These are phyloP conservation scores for Stephania yunnanensis DNA, from an alignment of 164 flowering plant species.

Conservation along the genomic window DNA sequence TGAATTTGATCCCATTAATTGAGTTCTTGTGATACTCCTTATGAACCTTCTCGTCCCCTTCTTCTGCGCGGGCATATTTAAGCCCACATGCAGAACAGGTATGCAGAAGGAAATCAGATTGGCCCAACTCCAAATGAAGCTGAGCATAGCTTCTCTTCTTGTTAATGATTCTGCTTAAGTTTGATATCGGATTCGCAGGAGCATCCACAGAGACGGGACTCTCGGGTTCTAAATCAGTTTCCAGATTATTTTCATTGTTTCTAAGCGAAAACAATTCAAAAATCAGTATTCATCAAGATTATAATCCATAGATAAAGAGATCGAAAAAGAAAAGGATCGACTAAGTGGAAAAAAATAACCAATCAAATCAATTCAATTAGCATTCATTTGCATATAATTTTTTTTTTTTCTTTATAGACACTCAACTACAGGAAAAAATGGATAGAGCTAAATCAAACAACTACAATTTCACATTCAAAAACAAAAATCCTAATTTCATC, in stretches of 20 bases:
- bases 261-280: constrained; percentile 9
- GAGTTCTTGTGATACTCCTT: constrained; percentile 59
- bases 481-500: no score
- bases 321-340: neutral
- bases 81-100: constrained; percentile 59
- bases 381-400: no score
- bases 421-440: no score
- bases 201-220: constrained; percentile 15
- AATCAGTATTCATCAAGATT: neutral
- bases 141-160: constrained; percentile 89
- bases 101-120: constrained; percentile 75
- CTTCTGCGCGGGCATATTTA: constrained; percentile 64
- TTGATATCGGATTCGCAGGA: constrained; percentile 11
- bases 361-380: neutral
- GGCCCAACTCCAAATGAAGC: constrained; percentile 77
- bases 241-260: neutral
- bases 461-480: no score
- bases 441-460: no score
- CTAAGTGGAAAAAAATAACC: neutral
- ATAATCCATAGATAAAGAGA: neutral
- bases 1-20: constrained; percentile 66
- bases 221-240: neutral
- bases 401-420: no score
- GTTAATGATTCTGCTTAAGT: constrained; percentile 31
- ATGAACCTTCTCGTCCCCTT: constrained; percentile 67